phyloP scores from a whole-genome alignment of 2,329 filamentous ascomycete species.

The Penicillium sp. region DNA sequence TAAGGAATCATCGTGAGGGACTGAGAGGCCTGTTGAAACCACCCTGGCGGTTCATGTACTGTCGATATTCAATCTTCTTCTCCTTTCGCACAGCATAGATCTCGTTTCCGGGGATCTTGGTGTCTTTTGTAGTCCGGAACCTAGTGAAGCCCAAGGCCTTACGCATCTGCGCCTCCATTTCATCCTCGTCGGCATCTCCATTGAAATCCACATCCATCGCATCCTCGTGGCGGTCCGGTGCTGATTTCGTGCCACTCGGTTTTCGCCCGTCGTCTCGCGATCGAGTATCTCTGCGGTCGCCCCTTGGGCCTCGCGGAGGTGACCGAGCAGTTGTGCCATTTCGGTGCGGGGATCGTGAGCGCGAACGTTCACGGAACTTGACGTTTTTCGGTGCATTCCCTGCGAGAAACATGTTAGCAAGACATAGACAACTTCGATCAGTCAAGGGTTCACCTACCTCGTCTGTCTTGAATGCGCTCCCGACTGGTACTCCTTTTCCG shows the following conservation, averaged over 20 bases:
- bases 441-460: slow-evolving; percentile 34
- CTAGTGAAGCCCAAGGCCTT: slow-evolving; percentile 86
- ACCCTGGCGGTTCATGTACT: slow-evolving; percentile 74
- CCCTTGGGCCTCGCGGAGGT: slow-evolving; percentile 36
- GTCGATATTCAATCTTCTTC: slow-evolving; percentile 91
- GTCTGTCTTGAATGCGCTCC: slow-evolving; percentile 40
- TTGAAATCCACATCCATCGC: slow-evolving; percentile 46
- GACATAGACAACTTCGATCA: neutral
- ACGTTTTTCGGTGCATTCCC: slow-evolving; percentile 33
- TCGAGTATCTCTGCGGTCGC: slow-evolving; percentile 34
- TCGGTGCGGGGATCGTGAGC: slow-evolving; percentile 33
- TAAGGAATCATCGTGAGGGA: slow-evolving; percentile 36
- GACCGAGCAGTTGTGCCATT: slow-evolving; percentile 39
- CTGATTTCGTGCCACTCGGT: slow-evolving; percentile 26
- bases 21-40: slow-evolving; percentile 53
- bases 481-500: slow-evolving; percentile 41
- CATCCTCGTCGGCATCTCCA: slow-evolving; percentile 57
- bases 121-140: slow-evolving; percentile 84
- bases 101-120: slow-evolving; percentile 84
- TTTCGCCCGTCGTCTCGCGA: slow-evolving; percentile 23
- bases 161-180: slow-evolving; percentile 70
- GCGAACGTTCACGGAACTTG: slow-evolving; percentile 39
- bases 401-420: slow-evolving; percentile 8
- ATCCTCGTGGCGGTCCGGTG: slow-evolving; percentile 29
- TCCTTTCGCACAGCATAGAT: slow-evolving; percentile 80